Base-by-base conservation (phyloP, 2,329 filamentous ascomycete genomes). In the Fusarium torreyae region DNA sequence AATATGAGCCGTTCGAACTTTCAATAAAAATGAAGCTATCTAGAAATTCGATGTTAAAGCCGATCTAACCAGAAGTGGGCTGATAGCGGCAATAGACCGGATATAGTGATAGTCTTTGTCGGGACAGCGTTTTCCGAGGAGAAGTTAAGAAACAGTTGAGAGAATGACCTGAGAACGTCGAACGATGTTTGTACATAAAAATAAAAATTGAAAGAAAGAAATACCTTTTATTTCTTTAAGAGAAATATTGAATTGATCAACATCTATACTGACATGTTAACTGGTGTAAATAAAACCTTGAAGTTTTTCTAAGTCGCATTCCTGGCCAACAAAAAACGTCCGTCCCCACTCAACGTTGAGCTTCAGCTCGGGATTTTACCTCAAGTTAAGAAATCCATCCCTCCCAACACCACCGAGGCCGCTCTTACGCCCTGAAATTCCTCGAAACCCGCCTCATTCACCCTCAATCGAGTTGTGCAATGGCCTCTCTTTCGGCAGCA, bases 401-500 rank as follows among this genome's bases (percentile, higher is more conserved):
- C 57, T 63, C 64, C 48, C 71, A 71, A 75, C 62, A 68, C 68
- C 71, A 59, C 58, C 55, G 67, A 64, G 58, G 67, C 48, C 67
- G 68, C 57, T 70, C 70, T 61, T 70, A 57, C 68, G 63, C 52
- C 61, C 67, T 56, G 53, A 63, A 60, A 62, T 56, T 39, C 62
- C 57, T 69, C 64, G 45, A 63, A 55, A 46, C 33, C 45, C 65
- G 45, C 59, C 51, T 57, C 52, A 56, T 66, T 63, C 60, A 24
- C 43, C 43, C 50, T 66, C 67, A 74, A 76, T 77, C 69, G 73
- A 68, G 67, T 67, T 73, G 63, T 58, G 68, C 75, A 74, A 92
- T 92, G 90, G 89, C 90, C 78, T 91, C 89, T 75, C 82, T 92
- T 77, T 85, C 86, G 77, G 83, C 86, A 77, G 88, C 86, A 77